Conservation (phyloP, 805 yeast genomes). For the Tetrapisispora taiwanensis region DNA sequence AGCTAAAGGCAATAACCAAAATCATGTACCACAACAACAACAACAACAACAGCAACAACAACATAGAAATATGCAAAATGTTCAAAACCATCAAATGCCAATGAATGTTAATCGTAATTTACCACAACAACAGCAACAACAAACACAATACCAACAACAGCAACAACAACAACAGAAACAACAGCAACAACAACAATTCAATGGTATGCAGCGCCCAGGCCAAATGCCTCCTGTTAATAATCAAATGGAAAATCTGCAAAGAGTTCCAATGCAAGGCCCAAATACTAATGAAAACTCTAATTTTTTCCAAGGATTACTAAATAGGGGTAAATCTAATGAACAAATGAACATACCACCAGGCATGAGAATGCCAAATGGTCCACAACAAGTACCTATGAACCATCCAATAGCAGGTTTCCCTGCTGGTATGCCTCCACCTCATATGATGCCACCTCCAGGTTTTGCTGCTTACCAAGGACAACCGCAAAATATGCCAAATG, state of each 20-base stretch:
- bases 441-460: conserved; percentile 18
- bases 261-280: conserved; percentile 1
- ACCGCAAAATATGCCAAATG: conserved; percentile 1
- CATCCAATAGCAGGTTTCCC: conserved; percentile 11
- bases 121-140: not conserved
- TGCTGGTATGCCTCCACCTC: conserved; percentile 16
- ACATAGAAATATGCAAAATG: not conserved
- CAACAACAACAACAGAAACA: not conserved
- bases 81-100: not conserved
- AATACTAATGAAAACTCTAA: conserved; percentile 14
- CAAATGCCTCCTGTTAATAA: not conserved
- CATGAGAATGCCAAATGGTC: conserved; percentile 4
- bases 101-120: not conserved
- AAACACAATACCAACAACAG: not conserved
- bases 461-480: conserved; percentile 11
- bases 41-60: not conserved
- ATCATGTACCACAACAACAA: not conserved
- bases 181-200: not conserved
- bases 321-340: conserved; percentile 17
- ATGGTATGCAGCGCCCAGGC: not conserved
- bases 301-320: conserved; percentile 26
- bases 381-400: conserved; percentile 10
- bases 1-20: not conserved
- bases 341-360: conserved; percentile 8
- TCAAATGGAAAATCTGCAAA: not conserved